Percentiles rank a stretch among this genome's conserved stretches.
Conservation (phyloP, 345 rosid genomes). For the Angophora floribunda region DNA sequence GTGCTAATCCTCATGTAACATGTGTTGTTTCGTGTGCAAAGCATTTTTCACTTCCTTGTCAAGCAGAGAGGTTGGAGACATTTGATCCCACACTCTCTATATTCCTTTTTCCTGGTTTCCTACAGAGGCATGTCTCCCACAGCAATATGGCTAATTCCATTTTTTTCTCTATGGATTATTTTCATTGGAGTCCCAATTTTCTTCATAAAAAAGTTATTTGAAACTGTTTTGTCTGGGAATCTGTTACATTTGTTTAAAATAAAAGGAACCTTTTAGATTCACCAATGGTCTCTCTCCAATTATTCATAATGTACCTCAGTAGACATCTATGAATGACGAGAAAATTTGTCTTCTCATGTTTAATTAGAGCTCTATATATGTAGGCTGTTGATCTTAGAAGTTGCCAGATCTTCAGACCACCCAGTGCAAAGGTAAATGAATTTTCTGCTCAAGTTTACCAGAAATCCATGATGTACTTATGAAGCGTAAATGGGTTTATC, state of each 20-base stretch:
- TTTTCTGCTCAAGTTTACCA: not conserved
- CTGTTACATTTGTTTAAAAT: not conserved
- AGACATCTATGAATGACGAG: not conserved
- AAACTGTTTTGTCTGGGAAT: not conserved
- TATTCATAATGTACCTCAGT: not conserved
- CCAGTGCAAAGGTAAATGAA: slow-evolving; percentile 34
- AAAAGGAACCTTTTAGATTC: not conserved
- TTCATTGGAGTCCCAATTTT: not conserved
- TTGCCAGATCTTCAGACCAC: slow-evolving; percentile 39
- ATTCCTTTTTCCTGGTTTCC: not conserved
- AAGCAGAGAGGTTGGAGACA: not conserved
- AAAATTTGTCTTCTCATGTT: slow-evolving; percentile 3
- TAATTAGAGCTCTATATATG: not conserved
- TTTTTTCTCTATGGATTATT: not conserved
- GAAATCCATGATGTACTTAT: not conserved
- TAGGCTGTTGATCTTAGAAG: slow-evolving; percentile 84
- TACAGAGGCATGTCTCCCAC: not conserved
- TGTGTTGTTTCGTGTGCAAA: not conserved
- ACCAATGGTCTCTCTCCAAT: not conserved
- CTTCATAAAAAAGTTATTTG: not conserved
- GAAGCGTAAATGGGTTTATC: slow-evolving; percentile 10
- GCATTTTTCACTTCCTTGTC: not conserved
- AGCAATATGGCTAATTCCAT: not conserved
- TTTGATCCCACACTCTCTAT: not conserved
- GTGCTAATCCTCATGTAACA: not conserved